These are phyloP conservation scores for Apiospora hydei DNA, from an alignment of 2,329 filamentous ascomycete genomes.

Conservation along the genomic window DNA sequence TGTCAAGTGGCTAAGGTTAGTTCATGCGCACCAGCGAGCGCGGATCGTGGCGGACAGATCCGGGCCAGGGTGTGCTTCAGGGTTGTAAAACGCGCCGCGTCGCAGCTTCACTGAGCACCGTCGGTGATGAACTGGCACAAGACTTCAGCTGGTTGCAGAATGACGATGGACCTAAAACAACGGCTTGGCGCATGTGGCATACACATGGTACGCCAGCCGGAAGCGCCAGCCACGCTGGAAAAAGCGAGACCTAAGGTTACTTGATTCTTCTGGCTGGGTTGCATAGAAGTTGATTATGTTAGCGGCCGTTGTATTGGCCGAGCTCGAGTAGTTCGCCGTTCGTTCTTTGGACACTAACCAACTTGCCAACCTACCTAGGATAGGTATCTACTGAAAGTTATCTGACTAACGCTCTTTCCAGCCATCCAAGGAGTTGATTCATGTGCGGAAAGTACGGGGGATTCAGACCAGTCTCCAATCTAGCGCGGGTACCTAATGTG, in stretches of 20 bases:
- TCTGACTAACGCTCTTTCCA: not conserved
- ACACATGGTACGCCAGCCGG: not conserved
- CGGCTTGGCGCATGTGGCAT: not conserved
- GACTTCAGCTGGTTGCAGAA: conserved; percentile 7
- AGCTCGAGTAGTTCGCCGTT: not conserved
- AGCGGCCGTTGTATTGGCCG: conserved; percentile 1
- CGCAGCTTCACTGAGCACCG: conserved; percentile 9
- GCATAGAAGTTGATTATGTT: not conserved
- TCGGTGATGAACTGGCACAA: not conserved
- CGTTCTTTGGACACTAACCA: not conserved
- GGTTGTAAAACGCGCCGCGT: not conserved
- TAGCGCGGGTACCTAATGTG: not conserved
- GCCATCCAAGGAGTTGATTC: not conserved
- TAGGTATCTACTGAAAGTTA: no score
- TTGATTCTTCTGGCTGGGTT: not conserved
- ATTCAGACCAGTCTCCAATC: not conserved
- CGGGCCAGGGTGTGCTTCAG: conserved; percentile 15
- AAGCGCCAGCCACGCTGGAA: not conserved
- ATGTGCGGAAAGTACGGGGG: not conserved
- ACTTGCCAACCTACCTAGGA: not conserved
- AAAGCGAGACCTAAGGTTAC: not conserved
- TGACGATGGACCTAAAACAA: not conserved
- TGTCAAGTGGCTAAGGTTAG: conserved; percentile 8
- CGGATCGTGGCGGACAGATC: conserved; percentile 17
- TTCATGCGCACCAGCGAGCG: conserved; percentile 1